phyloP scores from a whole-genome alignment of 306 rosid species.

The Delonix regia region DNA sequence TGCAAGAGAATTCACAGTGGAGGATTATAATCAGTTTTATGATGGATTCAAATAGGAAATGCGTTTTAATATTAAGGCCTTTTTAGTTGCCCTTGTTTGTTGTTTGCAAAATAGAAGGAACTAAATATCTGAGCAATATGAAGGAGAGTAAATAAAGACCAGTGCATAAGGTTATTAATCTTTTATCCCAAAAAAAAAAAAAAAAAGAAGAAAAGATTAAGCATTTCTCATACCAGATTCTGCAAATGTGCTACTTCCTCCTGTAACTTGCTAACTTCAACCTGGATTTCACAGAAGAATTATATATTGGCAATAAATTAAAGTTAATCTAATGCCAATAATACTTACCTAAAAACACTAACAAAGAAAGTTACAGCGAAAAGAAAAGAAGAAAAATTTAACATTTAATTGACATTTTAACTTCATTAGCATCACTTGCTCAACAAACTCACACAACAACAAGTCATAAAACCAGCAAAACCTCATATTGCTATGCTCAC shows the following conservation, averaged over 20 bases:
- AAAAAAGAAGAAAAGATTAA: not conserved
- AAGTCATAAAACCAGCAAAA: not conserved
- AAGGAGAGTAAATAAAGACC: slow-evolving; percentile 7
- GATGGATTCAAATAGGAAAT: not conserved
- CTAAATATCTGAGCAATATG: not conserved
- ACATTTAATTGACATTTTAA: not conserved
- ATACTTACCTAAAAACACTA: not conserved
- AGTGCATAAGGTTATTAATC: not conserved
- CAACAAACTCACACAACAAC: not conserved
- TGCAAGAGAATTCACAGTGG: not conserved
- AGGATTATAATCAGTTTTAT: slow-evolving; percentile 20
- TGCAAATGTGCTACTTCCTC: slow-evolving; percentile 54
- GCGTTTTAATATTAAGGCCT: not conserved
- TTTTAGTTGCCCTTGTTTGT: slow-evolving; percentile 5
- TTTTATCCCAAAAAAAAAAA: not conserved
- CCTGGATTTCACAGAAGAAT: slow-evolving; percentile 58
- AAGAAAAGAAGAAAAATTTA: not conserved
- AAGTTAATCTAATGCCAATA: slow-evolving; percentile 25
- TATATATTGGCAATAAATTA: slow-evolving; percentile 16
- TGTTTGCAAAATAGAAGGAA: slow-evolving; percentile 18
- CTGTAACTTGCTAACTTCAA: slow-evolving; percentile 59
- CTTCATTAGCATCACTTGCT: not conserved
- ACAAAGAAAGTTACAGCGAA: not conserved
- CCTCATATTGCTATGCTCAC: not conserved
- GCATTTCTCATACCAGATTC: slow-evolving; percentile 60